Evolutionary conservation across 495 filamentous ascomycete species (phyloP), one percentile per base, ranked within the genome.

Genomic region (Staphylotrichum longicolle): DNA sequence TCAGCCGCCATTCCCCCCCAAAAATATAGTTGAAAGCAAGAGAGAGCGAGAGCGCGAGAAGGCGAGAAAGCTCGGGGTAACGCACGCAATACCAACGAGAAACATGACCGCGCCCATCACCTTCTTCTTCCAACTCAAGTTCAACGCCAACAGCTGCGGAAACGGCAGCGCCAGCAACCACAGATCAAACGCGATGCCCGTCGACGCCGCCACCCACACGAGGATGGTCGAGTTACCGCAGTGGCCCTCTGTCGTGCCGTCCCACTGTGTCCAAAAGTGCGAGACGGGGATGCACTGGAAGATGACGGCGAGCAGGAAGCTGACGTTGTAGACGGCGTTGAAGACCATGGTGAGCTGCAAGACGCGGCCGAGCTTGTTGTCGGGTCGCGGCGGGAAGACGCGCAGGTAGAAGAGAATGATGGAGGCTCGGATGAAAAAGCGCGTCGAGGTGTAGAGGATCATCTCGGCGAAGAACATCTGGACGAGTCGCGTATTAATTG

Each of bases 351-450:
- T 70, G 3, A 63, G 55, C 37, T 69, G 69, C 5, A 69, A 15
- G 2, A 70, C 27, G 12, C 72, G 67, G 47, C 78, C 73, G 11
- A 65, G 49, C 44, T 66, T 69, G 46, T 60, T 42, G 50, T 54
- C 27, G 10, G 2, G 0, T 2, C 14, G 37, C 10, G 57, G 37
- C 7, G 75, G 75, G 59, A 83, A 82, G 50, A 82, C 74, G 42
- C 80, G 78, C 7, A 83, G 68, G 69, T 80, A 82, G 66, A 82
- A 77, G 63, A 82, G 68, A 12, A 82, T 74, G 63, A 83, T 76
- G 10, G 77, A 80, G 44, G 77, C 65, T 32, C 80, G 80, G 34
- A 76, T 68, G 27, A 76, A 57, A 64, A 70, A 74, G 39, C 75
- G 69, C 6, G 74, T 66, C 10, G 63, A 48, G 14, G 74, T 71